These are phyloP conservation scores for Huntiella moniliformis DNA, from an alignment of 2,329 filamentous ascomycete genomes.

Conservation along the genomic window DNA sequence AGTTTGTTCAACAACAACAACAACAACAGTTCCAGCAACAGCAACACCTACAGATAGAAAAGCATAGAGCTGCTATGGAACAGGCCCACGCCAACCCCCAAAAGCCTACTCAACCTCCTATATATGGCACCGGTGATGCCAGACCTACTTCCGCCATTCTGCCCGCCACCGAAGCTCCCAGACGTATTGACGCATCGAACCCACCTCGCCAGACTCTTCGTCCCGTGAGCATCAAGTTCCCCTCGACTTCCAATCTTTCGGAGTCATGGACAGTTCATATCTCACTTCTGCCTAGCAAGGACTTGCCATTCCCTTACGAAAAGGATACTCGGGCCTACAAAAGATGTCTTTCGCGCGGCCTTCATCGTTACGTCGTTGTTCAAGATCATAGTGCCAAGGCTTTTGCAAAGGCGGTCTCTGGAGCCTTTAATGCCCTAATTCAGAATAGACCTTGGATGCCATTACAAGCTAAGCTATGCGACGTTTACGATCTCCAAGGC, in stretches of 20 bases:
- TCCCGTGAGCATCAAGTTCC: conserved; percentile 9
- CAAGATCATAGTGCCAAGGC: conserved; percentile 29
- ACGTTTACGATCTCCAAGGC: conserved; percentile 33
- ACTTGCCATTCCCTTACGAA: conserved; percentile 40
- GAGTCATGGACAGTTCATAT: conserved; percentile 40
- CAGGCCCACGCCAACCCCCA: not conserved
- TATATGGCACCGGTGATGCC: not conserved
- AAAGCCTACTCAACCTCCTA: no score
- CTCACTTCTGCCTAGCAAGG: conserved; percentile 34
- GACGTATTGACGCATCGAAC: conserved; percentile 7
- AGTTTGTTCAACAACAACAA: not conserved
- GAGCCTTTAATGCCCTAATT: conserved; percentile 31
- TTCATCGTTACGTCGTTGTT: conserved; percentile 38
- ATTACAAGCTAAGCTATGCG: conserved; percentile 38
- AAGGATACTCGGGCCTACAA: conserved; percentile 43
- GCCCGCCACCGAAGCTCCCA: conserved; percentile 9
- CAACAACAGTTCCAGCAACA: conserved; percentile 7
- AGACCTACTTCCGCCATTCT: conserved; percentile 11
- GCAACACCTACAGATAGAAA: conserved; percentile 1
- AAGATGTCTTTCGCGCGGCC: conserved; percentile 38
- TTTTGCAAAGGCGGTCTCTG: conserved; percentile 29
- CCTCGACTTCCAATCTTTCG: conserved; percentile 14
- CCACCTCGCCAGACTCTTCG: conserved; percentile 12
- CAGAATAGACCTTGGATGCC: conserved; percentile 35
- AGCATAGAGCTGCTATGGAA: no score